Percentiles rank a stretch among this genome's conserved stretches.
Conservation (phyloP, 441 rosid species). For the Francoa sonchifolia region DNA sequence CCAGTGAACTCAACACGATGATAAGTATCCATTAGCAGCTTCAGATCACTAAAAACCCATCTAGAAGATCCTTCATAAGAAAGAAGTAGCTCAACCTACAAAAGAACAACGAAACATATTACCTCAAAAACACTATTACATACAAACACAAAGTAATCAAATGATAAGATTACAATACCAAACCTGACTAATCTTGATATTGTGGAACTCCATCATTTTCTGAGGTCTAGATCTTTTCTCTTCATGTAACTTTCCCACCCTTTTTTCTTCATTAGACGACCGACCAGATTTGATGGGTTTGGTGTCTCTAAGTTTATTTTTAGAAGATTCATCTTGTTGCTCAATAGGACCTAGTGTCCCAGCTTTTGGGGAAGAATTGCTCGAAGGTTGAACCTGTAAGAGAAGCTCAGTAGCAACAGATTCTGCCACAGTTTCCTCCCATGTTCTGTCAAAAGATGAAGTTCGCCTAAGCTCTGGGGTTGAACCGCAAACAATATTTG, state of each 20-base stretch:
- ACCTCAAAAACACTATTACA: background rate
- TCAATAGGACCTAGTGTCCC: slow-evolving; percentile 37
- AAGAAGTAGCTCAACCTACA: slow-evolving; percentile 74
- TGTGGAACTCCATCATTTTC: slow-evolving; percentile 76
- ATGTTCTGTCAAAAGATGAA: slow-evolving; percentile 82
- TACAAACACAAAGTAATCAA: background rate
- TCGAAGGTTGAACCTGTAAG: slow-evolving; percentile 47
- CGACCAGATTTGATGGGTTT: slow-evolving; percentile 59
- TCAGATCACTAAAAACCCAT: slow-evolving; percentile 87
- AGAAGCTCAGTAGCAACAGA: slow-evolving; percentile 85
- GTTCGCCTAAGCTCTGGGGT: slow-evolving; percentile 71
- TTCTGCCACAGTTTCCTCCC: slow-evolving; percentile 96
- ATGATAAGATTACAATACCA: slow-evolving; percentile 8
- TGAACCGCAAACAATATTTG: slow-evolving; percentile 30
- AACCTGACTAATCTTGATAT: slow-evolving; percentile 96
- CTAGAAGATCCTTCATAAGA: slow-evolving; percentile 80
- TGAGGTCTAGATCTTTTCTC: slow-evolving; percentile 83
- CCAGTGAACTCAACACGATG: slow-evolving; percentile 85
- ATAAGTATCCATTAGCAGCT: slow-evolving; percentile 91
- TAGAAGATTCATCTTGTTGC: slow-evolving; percentile 64
- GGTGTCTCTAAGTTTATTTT: slow-evolving; percentile 53
- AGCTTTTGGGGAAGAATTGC: slow-evolving; percentile 32
- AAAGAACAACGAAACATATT: slow-evolving; percentile 7
- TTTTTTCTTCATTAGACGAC: slow-evolving; percentile 78
- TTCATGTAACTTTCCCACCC: slow-evolving; percentile 47